Evolutionary conservation across 2,329 filamentous ascomycete genomes (phyloP).

Genomic region (Aureobasidium sp.): DNA sequence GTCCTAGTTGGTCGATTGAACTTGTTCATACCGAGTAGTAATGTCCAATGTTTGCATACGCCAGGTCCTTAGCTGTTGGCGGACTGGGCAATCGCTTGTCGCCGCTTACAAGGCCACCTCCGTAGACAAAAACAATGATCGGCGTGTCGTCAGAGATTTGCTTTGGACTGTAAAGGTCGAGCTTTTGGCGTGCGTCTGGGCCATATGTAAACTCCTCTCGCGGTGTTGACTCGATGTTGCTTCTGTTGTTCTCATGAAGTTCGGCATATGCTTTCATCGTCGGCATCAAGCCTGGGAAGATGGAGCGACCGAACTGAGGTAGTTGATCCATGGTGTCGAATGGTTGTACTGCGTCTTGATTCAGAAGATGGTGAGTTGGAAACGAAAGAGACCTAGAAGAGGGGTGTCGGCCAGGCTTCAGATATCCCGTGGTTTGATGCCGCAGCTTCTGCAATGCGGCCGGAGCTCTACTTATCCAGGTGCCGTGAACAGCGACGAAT

Average conservation of each 20-base stretch:
- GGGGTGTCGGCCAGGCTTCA: not conserved
- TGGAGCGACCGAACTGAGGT: constrained; percentile 21
- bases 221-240: constrained; percentile 21
- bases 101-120: constrained; percentile 31
- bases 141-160: constrained; percentile 20
- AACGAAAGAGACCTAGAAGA: not conserved
- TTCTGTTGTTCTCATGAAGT: constrained; percentile 21
- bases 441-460: not conserved
- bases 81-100: constrained; percentile 25
- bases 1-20: too few species aligned
- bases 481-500: not conserved
- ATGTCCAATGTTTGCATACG: constrained; percentile 32
- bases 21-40: constrained; percentile 1
- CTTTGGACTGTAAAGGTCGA: constrained; percentile 34
- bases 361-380: not conserved
- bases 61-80: constrained; percentile 22
- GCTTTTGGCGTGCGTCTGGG: constrained; percentile 29
- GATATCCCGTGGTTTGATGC: not conserved
- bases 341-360: too few species aligned
- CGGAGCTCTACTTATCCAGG: not conserved
- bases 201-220: constrained; percentile 32
- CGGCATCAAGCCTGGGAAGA: constrained; percentile 21
- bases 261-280: constrained; percentile 23
- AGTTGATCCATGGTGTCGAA: constrained; percentile 22
- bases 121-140: constrained; percentile 28